phyloP scores from a whole-genome alignment of 768 basidiomycete genomes.

The Calocybe cyanea region DNA sequence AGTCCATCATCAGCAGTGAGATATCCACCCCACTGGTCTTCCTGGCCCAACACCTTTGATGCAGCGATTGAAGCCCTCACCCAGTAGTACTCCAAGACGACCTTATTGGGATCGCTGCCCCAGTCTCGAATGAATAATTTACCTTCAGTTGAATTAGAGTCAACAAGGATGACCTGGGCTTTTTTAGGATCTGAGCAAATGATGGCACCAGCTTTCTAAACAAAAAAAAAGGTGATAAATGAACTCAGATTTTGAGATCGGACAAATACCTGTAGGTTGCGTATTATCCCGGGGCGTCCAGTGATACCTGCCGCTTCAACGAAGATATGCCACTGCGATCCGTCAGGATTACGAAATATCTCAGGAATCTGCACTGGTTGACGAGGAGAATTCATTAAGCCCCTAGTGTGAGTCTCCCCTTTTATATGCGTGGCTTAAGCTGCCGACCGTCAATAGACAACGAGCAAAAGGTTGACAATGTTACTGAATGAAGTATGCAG shows the following conservation, averaged over 20 bases:
- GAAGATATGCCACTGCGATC: constrained; percentile 45
- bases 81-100: constrained; percentile 55
- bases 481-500: too few relatives aligned
- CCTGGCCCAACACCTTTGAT: constrained; percentile 39
- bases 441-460: too few relatives aligned
- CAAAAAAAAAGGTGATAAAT: not conserved
- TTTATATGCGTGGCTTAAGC: too few relatives aligned
- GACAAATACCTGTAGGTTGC: constrained; percentile 40
- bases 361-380: constrained; percentile 1
- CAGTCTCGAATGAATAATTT: constrained; percentile 56
- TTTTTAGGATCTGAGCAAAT: constrained; percentile 48
- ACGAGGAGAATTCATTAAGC: constrained; percentile 6
- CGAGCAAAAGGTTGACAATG: too few relatives aligned
- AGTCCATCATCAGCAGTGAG: constrained; percentile 37
- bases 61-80: constrained; percentile 39
- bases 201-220: constrained; percentile 52
- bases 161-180: constrained; percentile 58
- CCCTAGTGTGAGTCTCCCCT: too few relatives aligned
- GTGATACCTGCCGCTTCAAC: constrained; percentile 52
- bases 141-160: constrained; percentile 48
- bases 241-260: not conserved
- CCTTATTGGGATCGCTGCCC: constrained; percentile 47
- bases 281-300: constrained; percentile 48
- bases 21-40: constrained; percentile 52
- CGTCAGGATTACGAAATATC: constrained; percentile 34